These are phyloP conservation scores for Trypanosoma brucei DNA, from an alignment of 208 protist genomes.

Conservation along the genomic window DNA sequence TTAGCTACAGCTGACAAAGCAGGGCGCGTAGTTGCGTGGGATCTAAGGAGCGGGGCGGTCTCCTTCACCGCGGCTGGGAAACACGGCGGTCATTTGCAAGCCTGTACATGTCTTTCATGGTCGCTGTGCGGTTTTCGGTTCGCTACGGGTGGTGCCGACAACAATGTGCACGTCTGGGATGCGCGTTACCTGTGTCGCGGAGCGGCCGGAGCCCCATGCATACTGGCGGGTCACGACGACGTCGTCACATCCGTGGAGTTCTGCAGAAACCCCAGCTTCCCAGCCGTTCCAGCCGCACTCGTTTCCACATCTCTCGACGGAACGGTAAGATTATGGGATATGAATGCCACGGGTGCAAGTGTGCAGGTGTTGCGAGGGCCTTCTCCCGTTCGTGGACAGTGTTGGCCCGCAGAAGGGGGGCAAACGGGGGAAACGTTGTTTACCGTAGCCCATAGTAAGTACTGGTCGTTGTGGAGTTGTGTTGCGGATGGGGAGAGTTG, in stretches of 20 bases:
- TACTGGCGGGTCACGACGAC: constrained; percentile 73
- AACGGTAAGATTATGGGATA: constrained; percentile 71
- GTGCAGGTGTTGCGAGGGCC: constrained; percentile 40
- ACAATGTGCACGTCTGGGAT: constrained; percentile 75
- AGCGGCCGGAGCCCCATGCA: constrained; percentile 31
- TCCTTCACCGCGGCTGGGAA: constrained; percentile 49
- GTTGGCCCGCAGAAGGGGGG: constrained; percentile 31
- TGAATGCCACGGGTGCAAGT: constrained; percentile 48
- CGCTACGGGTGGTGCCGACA: constrained; percentile 66
- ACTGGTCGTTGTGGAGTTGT: constrained; percentile 67
- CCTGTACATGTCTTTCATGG: constrained; percentile 66
- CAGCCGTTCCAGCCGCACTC: constrained; percentile 50
- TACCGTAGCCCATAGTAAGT: constrained; percentile 40
- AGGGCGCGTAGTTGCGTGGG: constrained; percentile 68
- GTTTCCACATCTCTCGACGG: constrained; percentile 77
- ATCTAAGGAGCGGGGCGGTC: constrained; percentile 56
- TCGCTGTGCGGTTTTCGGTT: constrained; percentile 75
- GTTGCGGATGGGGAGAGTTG: constrained; percentile 16
- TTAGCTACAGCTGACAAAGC: constrained; percentile 60
- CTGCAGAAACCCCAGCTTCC: constrained; percentile 30
- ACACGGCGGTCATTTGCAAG: constrained; percentile 53
- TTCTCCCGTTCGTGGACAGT: constrained; percentile 59
- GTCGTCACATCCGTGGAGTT: constrained; percentile 77
- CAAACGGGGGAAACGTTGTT: constrained; percentile 23
- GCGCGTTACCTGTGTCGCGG: constrained; percentile 45